These are phyloP conservation scores for Hibiscus tridactylites DNA, from an alignment of 345 rosid genomes.

Conservation along the genomic window DNA sequence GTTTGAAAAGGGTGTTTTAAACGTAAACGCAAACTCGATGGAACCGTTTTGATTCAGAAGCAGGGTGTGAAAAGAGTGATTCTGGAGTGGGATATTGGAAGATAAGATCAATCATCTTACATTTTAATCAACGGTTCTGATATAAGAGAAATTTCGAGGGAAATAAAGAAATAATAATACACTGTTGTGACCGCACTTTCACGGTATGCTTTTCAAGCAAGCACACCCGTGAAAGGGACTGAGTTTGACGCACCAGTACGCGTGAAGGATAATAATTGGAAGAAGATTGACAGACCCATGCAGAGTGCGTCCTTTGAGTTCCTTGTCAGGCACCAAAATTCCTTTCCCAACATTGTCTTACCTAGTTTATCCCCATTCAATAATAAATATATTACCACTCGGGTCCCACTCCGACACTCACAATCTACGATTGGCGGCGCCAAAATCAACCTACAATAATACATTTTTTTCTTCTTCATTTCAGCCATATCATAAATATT, in stretches of 20 bases:
- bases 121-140: neutral
- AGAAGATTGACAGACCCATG: slow-evolving; percentile 15
- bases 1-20: neutral
- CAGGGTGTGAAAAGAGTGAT: too few relatives aligned
- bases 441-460: neutral
- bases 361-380: neutral
- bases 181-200: neutral
- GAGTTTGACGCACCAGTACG: slow-evolving; percentile 22
- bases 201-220: neutral
- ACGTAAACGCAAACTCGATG: neutral
- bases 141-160: neutral
- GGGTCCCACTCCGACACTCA: neutral
- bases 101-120: neutral
- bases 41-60: too few relatives aligned
- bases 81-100: too few relatives aligned
- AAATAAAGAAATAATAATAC: neutral
- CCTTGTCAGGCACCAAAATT: slow-evolving; percentile 23
- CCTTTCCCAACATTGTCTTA: slow-evolving; percentile 11
- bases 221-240: slow-evolving; percentile 28
- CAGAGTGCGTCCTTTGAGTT: slow-evolving; percentile 15
- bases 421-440: neutral
- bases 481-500: too few relatives aligned
- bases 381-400: neutral
- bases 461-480: too few relatives aligned
- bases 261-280: slow-evolving; percentile 21